Conservation (phyloP, 371 early-diverging fungal species). For the Syncephalastrum sp. region DNA sequence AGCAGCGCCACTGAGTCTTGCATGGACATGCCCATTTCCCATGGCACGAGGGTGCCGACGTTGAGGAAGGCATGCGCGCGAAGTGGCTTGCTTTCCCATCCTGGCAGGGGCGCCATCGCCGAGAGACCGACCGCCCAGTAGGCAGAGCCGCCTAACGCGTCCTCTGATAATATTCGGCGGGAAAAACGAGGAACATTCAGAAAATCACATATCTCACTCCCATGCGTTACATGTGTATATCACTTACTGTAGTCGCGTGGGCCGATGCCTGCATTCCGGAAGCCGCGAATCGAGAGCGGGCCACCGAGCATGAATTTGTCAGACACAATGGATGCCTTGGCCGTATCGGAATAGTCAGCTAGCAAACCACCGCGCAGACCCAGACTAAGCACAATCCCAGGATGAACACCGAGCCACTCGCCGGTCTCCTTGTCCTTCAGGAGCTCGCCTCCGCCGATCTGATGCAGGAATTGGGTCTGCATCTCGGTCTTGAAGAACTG, state of each 20-base stretch:
- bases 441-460: conserved; percentile 34
- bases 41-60: conserved; percentile 71
- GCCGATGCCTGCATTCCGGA: conserved; percentile 83
- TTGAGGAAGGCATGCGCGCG: conserved; percentile 86
- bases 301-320: conserved; percentile 92
- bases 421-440: conserved; percentile 25
- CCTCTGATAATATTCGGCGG: conserved; percentile 38
- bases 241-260: conserved; percentile 73
- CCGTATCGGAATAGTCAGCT: conserved; percentile 50
- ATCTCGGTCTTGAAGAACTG: conserved; percentile 70
- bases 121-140: conserved; percentile 80
- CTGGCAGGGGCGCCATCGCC: conserved; percentile 82
- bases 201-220: no score
- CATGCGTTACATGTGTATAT: neutral
- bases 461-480: conserved; percentile 52
- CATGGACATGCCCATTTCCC: conserved; percentile 32
- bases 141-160: conserved; percentile 86
- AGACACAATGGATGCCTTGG: conserved; percentile 55
- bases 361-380: conserved; percentile 72
- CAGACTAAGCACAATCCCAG: conserved; percentile 46
- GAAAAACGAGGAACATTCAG: no score
- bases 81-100: conserved; percentile 59
- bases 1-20: conserved; percentile 30
- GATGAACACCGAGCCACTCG: conserved; percentile 29
- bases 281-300: conserved; percentile 84